phyloP scores from a whole-genome alignment of 202 grass and related monocot species.

The Cymbopogon flexuosus region DNA sequence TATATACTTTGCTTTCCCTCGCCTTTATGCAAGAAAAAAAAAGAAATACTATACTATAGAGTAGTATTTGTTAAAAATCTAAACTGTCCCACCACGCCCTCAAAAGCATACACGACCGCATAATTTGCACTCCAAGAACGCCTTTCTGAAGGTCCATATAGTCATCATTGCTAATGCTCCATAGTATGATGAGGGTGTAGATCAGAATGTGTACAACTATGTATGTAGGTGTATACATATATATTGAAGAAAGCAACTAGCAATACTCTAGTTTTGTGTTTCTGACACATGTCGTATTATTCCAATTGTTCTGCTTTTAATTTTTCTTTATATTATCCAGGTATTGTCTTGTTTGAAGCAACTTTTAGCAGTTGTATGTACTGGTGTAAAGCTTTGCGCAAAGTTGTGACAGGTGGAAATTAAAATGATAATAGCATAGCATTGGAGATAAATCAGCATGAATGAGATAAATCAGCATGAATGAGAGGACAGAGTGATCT shows the following conservation, averaged over 20 bases:
- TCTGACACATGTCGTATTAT: constrained; percentile 25
- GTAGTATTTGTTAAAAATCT: constrained; percentile 24
- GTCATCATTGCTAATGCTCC: constrained; percentile 41
- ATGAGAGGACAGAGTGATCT: neutral
- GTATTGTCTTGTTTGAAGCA: constrained; percentile 28
- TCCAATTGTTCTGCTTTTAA: constrained; percentile 19
- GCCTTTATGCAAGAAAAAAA: constrained; percentile 20
- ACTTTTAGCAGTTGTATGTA: constrained; percentile 19
- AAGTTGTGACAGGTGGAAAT: constrained; percentile 14
- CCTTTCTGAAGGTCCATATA: constrained; percentile 47
- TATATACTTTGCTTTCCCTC: constrained; percentile 30
- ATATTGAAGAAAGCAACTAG: constrained; percentile 22
- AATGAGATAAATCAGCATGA: neutral
- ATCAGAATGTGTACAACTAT: neutral
- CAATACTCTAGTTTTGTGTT: constrained; percentile 18
- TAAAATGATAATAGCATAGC: neutral
- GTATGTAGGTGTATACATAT: neutral
- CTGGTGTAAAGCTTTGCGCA: constrained; percentile 13
- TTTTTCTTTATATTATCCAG: constrained; percentile 39
- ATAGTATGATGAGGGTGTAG: neutral
- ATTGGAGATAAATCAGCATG: neutral
- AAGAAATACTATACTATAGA: neutral
- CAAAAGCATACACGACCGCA: constrained; percentile 60
- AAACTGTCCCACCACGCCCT: constrained; percentile 57
- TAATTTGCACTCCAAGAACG: constrained; percentile 38